These are phyloP conservation scores for Globisporangium viniferum DNA, from an alignment of 352 stramenopile species.

Conservation along the genomic window DNA sequence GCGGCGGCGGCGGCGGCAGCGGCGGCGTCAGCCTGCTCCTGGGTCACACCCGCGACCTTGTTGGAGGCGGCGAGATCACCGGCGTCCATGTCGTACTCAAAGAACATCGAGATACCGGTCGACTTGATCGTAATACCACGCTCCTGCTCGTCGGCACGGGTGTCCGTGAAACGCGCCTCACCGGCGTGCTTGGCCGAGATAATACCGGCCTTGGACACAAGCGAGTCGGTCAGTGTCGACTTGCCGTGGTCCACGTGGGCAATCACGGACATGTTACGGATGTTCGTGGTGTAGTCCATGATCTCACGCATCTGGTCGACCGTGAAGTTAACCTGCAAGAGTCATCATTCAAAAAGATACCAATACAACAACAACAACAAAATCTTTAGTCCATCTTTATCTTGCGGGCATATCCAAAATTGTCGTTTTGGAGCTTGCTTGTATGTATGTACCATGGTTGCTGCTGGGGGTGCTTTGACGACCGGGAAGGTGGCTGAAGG, in stretches of 20 bases:
- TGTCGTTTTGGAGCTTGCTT: no score
- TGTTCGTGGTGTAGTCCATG: slow-evolving; percentile 99
- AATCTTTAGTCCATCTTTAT: slow-evolving; percentile 3
- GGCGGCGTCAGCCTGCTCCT: slow-evolving; percentile 33
- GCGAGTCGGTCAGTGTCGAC: slow-evolving; percentile 98
- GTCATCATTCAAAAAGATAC: neutral
- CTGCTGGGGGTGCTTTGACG: slow-evolving; percentile 26
- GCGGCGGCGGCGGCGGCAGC: slow-evolving; percentile 24
- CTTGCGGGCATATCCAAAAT: neutral
- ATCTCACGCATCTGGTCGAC: slow-evolving; percentile 98
- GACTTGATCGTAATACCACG: slow-evolving; percentile 99
- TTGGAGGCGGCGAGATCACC: slow-evolving; percentile 81
- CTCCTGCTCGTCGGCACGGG: slow-evolving; percentile 99
- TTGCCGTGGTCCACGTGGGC: slow-evolving; percentile 99
- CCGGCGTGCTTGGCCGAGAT: slow-evolving; percentile 98
- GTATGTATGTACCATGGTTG: slow-evolving; percentile 42
- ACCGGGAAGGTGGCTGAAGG: slow-evolving; percentile 18
- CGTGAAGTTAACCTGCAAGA: slow-evolving; percentile 97
- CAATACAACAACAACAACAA: neutral
- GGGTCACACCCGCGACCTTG: slow-evolving; percentile 54
- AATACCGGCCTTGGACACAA: slow-evolving; percentile 99
- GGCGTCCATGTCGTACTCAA: slow-evolving; percentile 98
- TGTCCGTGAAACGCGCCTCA: slow-evolving; percentile 99
- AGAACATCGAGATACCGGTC: slow-evolving; percentile 99
- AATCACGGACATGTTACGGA: slow-evolving; percentile 99